Conservation (phyloP, 495 filamentous ascomycete species). For the Penicillium taxi region DNA sequence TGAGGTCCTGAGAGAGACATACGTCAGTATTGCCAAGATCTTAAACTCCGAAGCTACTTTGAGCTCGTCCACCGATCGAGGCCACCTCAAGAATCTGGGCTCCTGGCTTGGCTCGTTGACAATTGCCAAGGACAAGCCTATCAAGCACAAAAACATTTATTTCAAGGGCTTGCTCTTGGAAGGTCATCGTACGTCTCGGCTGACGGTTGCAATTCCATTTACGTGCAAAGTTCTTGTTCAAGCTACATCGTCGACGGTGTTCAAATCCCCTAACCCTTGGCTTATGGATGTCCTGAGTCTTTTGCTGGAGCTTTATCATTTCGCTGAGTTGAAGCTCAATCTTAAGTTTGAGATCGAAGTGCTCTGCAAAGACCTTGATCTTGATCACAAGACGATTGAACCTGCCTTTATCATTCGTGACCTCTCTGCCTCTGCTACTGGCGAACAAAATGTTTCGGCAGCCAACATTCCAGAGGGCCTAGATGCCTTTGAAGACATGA, state of each 20-base stretch:
- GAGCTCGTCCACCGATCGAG: conserved; percentile 68
- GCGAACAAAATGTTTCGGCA: conserved; percentile 52
- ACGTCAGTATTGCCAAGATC: conserved; percentile 71
- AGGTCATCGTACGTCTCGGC: conserved; percentile 79
- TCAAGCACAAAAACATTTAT: conserved; percentile 92
- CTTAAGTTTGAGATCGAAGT: conserved; percentile 98
- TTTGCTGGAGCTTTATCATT: conserved; percentile 84
- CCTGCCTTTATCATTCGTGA: conserved; percentile 74
- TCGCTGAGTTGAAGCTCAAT: conserved; percentile 87
- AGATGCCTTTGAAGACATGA: conserved; percentile 71
- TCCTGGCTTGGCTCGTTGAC: conserved; percentile 91
- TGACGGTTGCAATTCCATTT: conserved; percentile 89
- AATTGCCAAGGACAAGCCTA: conserved; percentile 87
- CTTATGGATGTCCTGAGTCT: conserved; percentile 85
- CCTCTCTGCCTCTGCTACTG: conserved; percentile 48
- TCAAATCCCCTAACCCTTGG: conserved; percentile 95
- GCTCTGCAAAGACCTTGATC: conserved; percentile 80
- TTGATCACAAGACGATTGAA: conserved; percentile 80
- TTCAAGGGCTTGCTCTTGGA: conserved; percentile 94
- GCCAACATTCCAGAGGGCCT: conserved; percentile 56
- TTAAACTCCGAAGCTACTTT: conserved; percentile 83
- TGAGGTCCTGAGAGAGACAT: conserved; percentile 91
- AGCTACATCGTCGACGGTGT: conserved; percentile 76
- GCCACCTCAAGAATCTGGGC: conserved; percentile 83
- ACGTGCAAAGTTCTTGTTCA: conserved; percentile 89